A percentile compares a stretch with the other conserved stretches of the same genome.
phyloP scores from a whole-genome alignment of 208 protist genomes.

The Vickermania ingenoplastis region DNA sequence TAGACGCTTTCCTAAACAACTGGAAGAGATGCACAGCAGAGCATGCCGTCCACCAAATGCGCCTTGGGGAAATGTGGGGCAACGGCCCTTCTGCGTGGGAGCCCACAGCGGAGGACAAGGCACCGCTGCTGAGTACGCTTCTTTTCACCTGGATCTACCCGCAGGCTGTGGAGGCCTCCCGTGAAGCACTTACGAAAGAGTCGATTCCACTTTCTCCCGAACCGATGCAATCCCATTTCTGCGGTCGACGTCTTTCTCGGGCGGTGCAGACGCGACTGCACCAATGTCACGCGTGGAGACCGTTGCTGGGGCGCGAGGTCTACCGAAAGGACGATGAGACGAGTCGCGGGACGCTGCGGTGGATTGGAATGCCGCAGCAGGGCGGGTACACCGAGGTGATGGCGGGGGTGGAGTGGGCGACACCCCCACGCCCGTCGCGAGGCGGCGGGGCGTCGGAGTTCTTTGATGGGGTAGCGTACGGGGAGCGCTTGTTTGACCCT shows the following conservation, averaged over 20 bases:
- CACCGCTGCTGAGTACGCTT: constrained; percentile 19
- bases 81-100: not conserved
- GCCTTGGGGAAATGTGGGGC: not conserved
- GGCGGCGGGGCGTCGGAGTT: constrained; percentile 8
- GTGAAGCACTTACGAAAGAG: constrained; percentile 29
- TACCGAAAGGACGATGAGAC: constrained; percentile 13
- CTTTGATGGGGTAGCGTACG: constrained; percentile 43
- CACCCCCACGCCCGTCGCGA: constrained; percentile 14
- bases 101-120: constrained; percentile 19
- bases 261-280: constrained; percentile 18
- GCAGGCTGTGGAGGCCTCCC: constrained; percentile 18
- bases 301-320: constrained; percentile 29
- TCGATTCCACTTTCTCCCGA: constrained; percentile 16
- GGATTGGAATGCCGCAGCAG: constrained; percentile 51
- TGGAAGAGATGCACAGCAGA: too few relatives aligned
- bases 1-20: too few relatives aligned
- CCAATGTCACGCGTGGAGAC: constrained; percentile 32
- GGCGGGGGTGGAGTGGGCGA: constrained; percentile 61
- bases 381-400: constrained; percentile 33
- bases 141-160: constrained; percentile 41
- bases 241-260: constrained; percentile 27
- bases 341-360: constrained; percentile 47
- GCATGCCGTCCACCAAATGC: not conserved
- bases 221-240: constrained; percentile 18
- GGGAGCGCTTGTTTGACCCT: constrained; percentile 53